phyloP scores from a whole-genome alignment of 768 basidiomycete genomes.

The Pleurotus sapidus region DNA sequence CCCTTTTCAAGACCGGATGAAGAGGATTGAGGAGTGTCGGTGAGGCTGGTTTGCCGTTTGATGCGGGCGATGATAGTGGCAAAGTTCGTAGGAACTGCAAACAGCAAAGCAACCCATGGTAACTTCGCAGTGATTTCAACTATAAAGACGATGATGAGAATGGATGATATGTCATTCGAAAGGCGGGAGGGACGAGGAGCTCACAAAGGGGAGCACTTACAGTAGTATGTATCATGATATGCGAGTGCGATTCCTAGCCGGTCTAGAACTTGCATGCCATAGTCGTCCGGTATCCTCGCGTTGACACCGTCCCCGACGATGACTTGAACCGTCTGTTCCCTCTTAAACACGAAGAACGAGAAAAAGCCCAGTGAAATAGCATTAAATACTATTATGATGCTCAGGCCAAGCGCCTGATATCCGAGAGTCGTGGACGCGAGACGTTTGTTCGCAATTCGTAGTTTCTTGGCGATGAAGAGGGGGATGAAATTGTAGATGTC shows the following conservation, averaged over 20 bases:
- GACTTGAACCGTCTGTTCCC: constrained; percentile 9
- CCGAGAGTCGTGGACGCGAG: constrained; percentile 11
- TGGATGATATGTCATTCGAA: no score
- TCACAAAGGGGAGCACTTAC: constrained; percentile 2
- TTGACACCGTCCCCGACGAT: not conserved
- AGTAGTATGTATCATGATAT: constrained; percentile 12
- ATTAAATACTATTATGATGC: constrained; percentile 5
- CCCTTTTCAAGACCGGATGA: no score
- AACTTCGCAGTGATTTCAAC: not conserved
- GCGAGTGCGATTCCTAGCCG: constrained; percentile 10
- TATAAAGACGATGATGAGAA: not conserved
- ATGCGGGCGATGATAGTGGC: not conserved
- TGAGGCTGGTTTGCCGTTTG: not conserved
- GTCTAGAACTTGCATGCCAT: constrained; percentile 2
- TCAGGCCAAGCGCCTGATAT: constrained; percentile 9
- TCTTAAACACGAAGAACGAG: constrained; percentile 11
- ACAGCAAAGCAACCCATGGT: not conserved
- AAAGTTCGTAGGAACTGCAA: not conserved
- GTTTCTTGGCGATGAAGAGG: constrained; percentile 9
- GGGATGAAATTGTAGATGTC: constrained; percentile 15
- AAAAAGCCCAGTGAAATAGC: constrained; percentile 8
- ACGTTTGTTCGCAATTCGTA: constrained; percentile 3
- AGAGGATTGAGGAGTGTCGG: no score
- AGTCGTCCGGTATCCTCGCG: constrained; percentile 2
- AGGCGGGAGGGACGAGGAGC: no score